Evolutionary conservation across 2,329 filamentous ascomycete species (phyloP).

Genomic region (Phaeosphaeria sp.): DNA sequence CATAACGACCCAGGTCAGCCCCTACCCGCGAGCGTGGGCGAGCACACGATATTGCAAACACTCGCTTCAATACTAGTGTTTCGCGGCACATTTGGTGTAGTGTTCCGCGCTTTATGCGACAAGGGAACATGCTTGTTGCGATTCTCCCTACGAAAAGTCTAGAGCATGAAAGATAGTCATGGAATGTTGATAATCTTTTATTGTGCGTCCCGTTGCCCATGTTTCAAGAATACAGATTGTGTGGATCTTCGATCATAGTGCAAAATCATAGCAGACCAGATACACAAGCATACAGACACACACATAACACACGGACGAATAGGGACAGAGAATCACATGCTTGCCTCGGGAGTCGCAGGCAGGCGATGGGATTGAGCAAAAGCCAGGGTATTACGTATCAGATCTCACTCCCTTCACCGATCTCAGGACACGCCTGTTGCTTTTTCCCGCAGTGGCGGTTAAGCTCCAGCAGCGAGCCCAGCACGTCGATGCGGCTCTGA

Average conservation of each 20-base stretch:
- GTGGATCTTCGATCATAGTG: no score
- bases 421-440: no score
- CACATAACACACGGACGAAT: background rate
- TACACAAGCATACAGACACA: no score
- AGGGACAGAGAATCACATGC: background rate
- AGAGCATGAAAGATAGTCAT: background rate
- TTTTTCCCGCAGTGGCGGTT: background rate
- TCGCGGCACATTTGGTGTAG: background rate
- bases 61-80: background rate
- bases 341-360: background rate
- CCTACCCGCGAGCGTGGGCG: background rate
- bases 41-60: background rate
- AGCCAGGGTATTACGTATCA: background rate
- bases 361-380: no score
- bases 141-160: background rate
- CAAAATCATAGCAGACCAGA: background rate
- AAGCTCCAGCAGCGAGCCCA: background rate
- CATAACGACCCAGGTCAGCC: background rate
- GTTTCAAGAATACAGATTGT: background rate
- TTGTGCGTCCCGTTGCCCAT: background rate
- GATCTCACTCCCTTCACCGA: background rate
- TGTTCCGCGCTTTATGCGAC: background rate
- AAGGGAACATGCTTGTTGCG: background rate
- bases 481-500: background rate
- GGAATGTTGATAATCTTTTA: no score